Conservation (phyloP, 2,329 filamentous ascomycete genomes). For the Aspergillus floridensis region DNA sequence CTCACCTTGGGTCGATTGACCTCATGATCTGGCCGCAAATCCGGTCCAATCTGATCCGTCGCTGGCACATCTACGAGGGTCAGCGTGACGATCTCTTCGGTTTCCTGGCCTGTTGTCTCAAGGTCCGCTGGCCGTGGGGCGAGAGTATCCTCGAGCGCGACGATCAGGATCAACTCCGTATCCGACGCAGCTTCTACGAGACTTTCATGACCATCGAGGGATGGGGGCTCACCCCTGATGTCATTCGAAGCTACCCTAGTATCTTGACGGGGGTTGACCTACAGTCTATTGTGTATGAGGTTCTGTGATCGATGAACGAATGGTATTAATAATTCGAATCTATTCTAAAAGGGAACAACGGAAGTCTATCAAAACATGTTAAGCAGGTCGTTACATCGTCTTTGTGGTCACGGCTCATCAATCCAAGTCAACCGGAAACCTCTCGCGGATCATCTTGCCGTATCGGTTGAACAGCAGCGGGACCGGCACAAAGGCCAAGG, state of each 20-base stretch:
- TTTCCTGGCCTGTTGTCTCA: conserved; percentile 10
- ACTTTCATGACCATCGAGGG: conserved; percentile 9
- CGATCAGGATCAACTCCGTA: conserved; percentile 7
- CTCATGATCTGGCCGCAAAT: conserved; percentile 25
- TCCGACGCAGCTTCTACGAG: conserved; percentile 10
- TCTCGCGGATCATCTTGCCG: conserved; percentile 11
- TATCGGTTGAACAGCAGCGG: conserved; percentile 14
- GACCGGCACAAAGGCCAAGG: conserved; percentile 48
- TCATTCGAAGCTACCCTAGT: conserved; percentile 2
- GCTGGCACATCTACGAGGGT: conserved; percentile 20
- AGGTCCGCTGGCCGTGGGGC: conserved; percentile 16
- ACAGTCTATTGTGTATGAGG: conserved; percentile 1
- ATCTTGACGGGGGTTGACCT: conserved; percentile 6
- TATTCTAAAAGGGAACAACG: neutral
- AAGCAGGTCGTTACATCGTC: neutral
- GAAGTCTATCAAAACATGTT: neutral
- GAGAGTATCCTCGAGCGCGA: conserved; percentile 14
- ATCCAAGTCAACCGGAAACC: conserved; percentile 8
- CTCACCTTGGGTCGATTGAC: conserved; percentile 22
- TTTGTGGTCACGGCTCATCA: neutral
- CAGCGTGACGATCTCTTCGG: conserved; percentile 7
- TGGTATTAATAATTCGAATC: neutral
- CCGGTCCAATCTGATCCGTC: conserved; percentile 23
- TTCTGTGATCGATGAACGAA: neutral
- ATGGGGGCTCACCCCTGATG: conserved; percentile 6